phyloP scores from a whole-genome alignment of 2,329 filamentous ascomycete genomes.

The Phoma sp. region DNA sequence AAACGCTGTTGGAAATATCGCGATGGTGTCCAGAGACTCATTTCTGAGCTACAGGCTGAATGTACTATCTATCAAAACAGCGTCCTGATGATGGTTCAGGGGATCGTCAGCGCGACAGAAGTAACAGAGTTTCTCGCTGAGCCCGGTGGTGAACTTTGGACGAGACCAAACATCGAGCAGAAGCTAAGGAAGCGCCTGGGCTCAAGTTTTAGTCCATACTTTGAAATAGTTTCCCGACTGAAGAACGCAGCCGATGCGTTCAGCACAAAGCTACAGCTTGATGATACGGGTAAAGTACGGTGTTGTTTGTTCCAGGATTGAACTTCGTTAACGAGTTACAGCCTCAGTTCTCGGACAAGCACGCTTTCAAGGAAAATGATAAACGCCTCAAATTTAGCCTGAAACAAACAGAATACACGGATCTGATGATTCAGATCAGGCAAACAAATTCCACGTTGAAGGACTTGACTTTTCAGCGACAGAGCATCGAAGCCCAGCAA shows the following conservation, averaged over 20 bases:
- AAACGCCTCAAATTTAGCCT: conserved; percentile 41
- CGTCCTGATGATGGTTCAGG: background rate
- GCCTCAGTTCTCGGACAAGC: conserved; percentile 30
- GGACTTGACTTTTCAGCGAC: conserved; percentile 3
- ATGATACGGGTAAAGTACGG: background rate
- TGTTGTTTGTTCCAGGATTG: background rate
- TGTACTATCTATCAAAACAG: conserved; percentile 6
- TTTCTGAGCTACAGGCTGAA: conserved; percentile 25
- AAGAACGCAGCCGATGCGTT: background rate
- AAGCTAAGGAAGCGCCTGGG: conserved; percentile 5
- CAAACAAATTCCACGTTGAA: background rate
- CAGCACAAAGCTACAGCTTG: background rate
- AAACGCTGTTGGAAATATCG: conserved; percentile 34
- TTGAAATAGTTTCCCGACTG: background rate
- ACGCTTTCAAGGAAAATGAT: conserved; percentile 38
- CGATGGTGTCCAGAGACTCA: conserved; percentile 30
- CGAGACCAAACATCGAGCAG: background rate
- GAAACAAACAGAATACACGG: conserved; percentile 34
- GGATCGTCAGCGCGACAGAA: background rate
- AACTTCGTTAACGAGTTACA: conserved; percentile 22
- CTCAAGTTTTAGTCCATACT: background rate
- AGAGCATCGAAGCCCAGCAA: conserved; percentile 1
- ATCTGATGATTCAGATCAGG: conserved; percentile 29
- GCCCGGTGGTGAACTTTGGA: conserved; percentile 3
- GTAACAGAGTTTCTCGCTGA: conserved; percentile 1